These are phyloP conservation scores for Phytophthora macrochlamydospora DNA, from an alignment of 352 stramenopile species.

Conservation along the genomic window DNA sequence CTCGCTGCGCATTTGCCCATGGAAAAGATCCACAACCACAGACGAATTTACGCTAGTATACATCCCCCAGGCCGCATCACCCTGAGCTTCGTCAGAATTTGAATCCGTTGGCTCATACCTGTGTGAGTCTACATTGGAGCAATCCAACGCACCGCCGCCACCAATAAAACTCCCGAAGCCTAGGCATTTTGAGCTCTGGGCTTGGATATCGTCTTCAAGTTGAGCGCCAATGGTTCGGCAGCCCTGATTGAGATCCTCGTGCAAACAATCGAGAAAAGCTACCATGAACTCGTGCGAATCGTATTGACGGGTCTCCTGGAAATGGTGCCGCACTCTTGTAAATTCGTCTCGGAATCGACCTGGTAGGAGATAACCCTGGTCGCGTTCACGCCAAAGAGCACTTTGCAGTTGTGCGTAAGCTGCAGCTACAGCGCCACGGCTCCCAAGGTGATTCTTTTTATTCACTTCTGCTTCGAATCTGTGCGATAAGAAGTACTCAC, in stretches of 20 bases:
- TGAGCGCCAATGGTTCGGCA: slow-evolving; percentile 12
- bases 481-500: slow-evolving; percentile 95
- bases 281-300: slow-evolving; percentile 96
- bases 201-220: slow-evolving; percentile 30
- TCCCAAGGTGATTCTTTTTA: slow-evolving; percentile 92
- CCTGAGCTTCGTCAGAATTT: slow-evolving; percentile 76
- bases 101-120: slow-evolving; percentile 1
- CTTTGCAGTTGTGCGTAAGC: slow-evolving; percentile 87
- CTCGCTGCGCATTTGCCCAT: slow-evolving; percentile 95
- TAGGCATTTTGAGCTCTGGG: slow-evolving; percentile 33
- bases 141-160: slow-evolving; percentile 39
- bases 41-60: slow-evolving; percentile 94
- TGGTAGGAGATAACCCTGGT: slow-evolving; percentile 54
- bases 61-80: slow-evolving; percentile 91
- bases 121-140: slow-evolving; percentile 37
- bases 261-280: slow-evolving; percentile 97
- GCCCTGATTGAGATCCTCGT: slow-evolving; percentile 98
- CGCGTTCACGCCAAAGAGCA: slow-evolving; percentile 62
- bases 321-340: slow-evolving; percentile 59
- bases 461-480: slow-evolving; percentile 94
- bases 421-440: slow-evolving; percentile 88
- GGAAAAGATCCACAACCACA: slow-evolving; percentile 95
- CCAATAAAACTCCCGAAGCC: slow-evolving; percentile 26
- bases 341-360: slow-evolving; percentile 75
- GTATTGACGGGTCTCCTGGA: slow-evolving; percentile 91